phyloP scores from a whole-genome alignment of 306 rosid genomes.

The Corylus americana region DNA sequence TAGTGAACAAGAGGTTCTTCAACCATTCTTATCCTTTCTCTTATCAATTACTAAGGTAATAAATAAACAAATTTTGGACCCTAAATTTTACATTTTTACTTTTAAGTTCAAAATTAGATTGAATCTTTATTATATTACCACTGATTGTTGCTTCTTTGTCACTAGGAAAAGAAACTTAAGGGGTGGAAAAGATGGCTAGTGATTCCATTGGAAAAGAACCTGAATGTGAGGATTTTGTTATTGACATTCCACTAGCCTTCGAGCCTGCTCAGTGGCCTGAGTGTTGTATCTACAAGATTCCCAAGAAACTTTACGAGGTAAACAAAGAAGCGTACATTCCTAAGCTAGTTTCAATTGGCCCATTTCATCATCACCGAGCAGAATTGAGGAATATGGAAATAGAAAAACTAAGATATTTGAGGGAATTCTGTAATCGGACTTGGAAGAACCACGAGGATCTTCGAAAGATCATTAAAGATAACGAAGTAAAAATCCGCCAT shows the following conservation, averaged over 20 bases:
- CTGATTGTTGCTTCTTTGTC: background rate
- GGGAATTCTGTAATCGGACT: background rate
- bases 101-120: too few species aligned
- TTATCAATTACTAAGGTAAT: too few species aligned
- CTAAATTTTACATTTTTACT: too few species aligned
- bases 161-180: background rate
- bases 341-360: slow-evolving; percentile 24
- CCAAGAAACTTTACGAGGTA: slow-evolving; percentile 21
- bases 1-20: too few species aligned
- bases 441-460: background rate
- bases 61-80: too few species aligned
- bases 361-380: slow-evolving; percentile 11
- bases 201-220: background rate
- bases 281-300: slow-evolving; percentile 28
- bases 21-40: too few species aligned
- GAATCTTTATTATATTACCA: background rate
- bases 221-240: background rate
- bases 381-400: slow-evolving; percentile 8
- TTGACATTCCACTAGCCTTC: slow-evolving; percentile 6
- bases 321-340: slow-evolving; percentile 24
- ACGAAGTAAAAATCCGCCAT: background rate
- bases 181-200: background rate
- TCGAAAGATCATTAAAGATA: background rate
- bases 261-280: background rate
- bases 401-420: background rate